A percentile compares a stretch with the other conserved stretches of the same genome.
Evolutionary conservation across 2,329 filamentous ascomycete species (phyloP).

Genomic region (Monosporascus sp.): DNA sequence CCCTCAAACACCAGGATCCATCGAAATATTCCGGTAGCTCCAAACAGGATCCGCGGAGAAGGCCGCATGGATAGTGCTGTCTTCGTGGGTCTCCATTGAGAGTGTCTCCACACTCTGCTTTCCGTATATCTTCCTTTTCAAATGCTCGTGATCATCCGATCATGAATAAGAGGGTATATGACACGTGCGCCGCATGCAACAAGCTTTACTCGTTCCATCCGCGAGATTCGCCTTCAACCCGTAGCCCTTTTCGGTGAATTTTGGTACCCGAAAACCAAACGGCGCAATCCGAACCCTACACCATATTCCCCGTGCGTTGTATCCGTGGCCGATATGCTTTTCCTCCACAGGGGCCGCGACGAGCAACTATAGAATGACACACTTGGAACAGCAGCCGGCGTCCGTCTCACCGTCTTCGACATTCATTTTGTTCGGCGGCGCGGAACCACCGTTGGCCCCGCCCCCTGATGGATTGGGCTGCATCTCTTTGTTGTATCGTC

Average conservation of each 20-base stretch:
- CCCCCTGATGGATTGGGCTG: slow-evolving; percentile 75
- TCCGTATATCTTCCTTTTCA: slow-evolving; percentile 16
- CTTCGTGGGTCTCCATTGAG: slow-evolving; percentile 12
- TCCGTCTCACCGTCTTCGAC: slow-evolving; percentile 64
- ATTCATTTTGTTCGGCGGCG: slow-evolving; percentile 68
- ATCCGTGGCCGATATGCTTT: slow-evolving; percentile 5
- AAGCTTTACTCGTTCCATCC: slow-evolving; percentile 23
- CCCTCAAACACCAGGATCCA: slow-evolving; percentile 12
- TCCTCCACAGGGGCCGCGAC: not conserved
- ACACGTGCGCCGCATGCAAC: slow-evolving; percentile 27
- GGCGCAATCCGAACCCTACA: slow-evolving; percentile 2
- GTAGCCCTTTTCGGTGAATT: not conserved
- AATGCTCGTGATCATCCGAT: slow-evolving; percentile 24
- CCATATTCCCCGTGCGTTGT: slow-evolving; percentile 10
- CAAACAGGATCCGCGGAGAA: slow-evolving; percentile 13
- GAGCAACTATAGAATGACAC: slow-evolving; percentile 72
- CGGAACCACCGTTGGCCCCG: slow-evolving; percentile 58
- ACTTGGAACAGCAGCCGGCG: slow-evolving; percentile 78
- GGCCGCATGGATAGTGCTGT: slow-evolving; percentile 19
- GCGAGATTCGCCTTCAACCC: slow-evolving; percentile 16
- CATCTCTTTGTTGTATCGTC: slow-evolving; percentile 98
- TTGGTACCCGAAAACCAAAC: not conserved
- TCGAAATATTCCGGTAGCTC: slow-evolving; percentile 20
- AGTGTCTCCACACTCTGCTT: slow-evolving; percentile 13
- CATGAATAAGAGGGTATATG: slow-evolving; percentile 21